These are phyloP conservation scores for Hericium coralloides DNA, from an alignment of 768 basidiomycete species.

Conservation along the genomic window DNA sequence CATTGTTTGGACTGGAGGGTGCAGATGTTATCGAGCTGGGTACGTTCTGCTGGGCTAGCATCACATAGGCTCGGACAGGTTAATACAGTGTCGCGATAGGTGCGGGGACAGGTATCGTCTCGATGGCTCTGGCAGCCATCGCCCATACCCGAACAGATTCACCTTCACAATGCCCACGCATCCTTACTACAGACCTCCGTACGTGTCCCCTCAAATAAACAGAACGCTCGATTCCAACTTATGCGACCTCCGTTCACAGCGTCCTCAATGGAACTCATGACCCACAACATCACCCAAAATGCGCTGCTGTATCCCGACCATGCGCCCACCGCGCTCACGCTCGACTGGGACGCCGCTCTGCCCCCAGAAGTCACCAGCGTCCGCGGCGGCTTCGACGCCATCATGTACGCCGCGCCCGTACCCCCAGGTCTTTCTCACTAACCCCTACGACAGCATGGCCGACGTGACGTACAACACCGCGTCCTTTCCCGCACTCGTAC, in stretches of 20 bases:
- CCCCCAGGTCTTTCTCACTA: not conserved
- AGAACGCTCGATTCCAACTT: not conserved
- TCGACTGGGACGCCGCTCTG: conserved; percentile 72
- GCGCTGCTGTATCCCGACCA: conserved; percentile 22
- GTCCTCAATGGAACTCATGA: conserved; percentile 73
- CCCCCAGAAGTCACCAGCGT: conserved; percentile 34
- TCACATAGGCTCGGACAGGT: not conserved
- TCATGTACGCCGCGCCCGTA: conserved; percentile 48
- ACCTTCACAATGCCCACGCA: not conserved
- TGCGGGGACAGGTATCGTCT: conserved; percentile 79
- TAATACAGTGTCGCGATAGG: conserved; percentile 33
- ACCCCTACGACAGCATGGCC: conserved; percentile 63
- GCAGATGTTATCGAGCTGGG: conserved; percentile 64
- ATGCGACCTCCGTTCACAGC: conserved; percentile 28
- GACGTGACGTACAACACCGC: conserved; percentile 90
- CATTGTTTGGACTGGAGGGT: conserved; percentile 30
- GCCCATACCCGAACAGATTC: conserved; percentile 20
- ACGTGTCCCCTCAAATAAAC: conserved; percentile 3
- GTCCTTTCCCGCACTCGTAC: conserved; percentile 69
- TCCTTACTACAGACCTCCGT: conserved; percentile 17
- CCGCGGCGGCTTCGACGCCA: conserved; percentile 41
- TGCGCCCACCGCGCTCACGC: conserved; percentile 26
- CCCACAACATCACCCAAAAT: conserved; percentile 56
- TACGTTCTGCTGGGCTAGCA: conserved; percentile 20
- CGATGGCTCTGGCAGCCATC: conserved; percentile 53